Percentiles rank a stretch among this genome's conserved stretches.
Evolutionary conservation across 2,329 filamentous ascomycete species (phyloP).

Genomic region (Aspergillus ochraceoroseus): DNA sequence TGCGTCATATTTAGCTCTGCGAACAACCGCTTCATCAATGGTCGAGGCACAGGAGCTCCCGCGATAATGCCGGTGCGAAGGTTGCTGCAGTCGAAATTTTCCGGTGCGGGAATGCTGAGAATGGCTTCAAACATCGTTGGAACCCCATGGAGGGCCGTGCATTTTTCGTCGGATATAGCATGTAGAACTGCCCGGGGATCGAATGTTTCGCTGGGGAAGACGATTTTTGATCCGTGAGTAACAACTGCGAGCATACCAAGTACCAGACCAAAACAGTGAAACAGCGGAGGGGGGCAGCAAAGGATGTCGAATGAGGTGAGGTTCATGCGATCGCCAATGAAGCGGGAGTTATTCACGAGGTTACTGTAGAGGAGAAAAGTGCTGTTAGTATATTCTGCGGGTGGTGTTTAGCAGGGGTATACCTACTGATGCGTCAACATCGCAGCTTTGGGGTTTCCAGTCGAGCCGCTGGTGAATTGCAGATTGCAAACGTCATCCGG

Average conservation of each 20-base stretch:
- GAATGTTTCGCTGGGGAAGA: slow-evolving; percentile 72
- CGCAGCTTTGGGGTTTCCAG: slow-evolving; percentile 66
- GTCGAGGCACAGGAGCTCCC: slow-evolving; percentile 68
- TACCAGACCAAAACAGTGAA: slow-evolving; percentile 81
- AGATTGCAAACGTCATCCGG: slow-evolving; percentile 67
- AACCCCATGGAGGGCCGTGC: slow-evolving; percentile 73
- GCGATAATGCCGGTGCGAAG: slow-evolving; percentile 74
- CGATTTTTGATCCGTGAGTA: slow-evolving; percentile 69
- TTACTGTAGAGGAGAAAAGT: slow-evolving; percentile 28
- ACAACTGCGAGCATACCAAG: slow-evolving; percentile 67
- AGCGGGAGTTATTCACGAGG: slow-evolving; percentile 59
- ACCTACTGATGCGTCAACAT: slow-evolving; percentile 66
- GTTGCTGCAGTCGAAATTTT: slow-evolving; percentile 46
- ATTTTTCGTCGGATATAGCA: slow-evolving; percentile 62
- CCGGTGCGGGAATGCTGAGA: slow-evolving; percentile 47
- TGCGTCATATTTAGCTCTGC: slow-evolving; percentile 69
- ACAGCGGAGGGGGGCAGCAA: slow-evolving; percentile 77
- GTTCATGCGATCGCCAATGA: slow-evolving; percentile 69
- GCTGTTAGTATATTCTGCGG: slow-evolving; percentile 1
- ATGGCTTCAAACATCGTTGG: slow-evolving; percentile 77
- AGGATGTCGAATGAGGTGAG: slow-evolving; percentile 63
- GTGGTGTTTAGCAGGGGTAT: background rate
- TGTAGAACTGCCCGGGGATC: slow-evolving; percentile 61
- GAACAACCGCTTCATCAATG: slow-evolving; percentile 69
- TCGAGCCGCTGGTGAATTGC: slow-evolving; percentile 72